These are phyloP conservation scores for Drechslera avenae DNA, from an alignment of 2,329 filamentous ascomycete genomes.

Conservation along the genomic window DNA sequence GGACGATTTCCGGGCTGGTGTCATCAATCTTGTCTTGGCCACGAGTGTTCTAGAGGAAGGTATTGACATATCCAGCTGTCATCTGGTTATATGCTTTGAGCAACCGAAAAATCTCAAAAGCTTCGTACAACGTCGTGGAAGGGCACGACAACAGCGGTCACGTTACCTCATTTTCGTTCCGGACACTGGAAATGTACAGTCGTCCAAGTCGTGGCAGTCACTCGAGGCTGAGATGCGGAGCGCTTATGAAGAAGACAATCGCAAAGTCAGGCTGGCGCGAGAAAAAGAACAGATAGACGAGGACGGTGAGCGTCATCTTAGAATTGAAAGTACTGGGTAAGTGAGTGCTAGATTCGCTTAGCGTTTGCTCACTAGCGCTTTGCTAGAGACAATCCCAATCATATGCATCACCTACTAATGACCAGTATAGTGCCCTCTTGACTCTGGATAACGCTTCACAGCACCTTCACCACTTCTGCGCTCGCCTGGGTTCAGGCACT, in stretches of 20 bases:
- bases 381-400: not conserved
- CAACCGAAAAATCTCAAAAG: constrained; percentile 65
- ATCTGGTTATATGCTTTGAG: constrained; percentile 69
- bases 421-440: constrained; percentile 62
- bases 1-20: constrained; percentile 58
- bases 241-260: constrained; percentile 68
- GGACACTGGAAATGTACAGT: constrained; percentile 34
- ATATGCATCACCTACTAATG: not conserved
- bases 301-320: constrained; percentile 34
- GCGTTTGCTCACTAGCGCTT: not conserved
- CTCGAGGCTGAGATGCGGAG: constrained; percentile 76
- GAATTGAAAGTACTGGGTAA: constrained; percentile 36
- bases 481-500: constrained; percentile 60
- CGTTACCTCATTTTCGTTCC: constrained; percentile 60
- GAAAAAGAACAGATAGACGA: constrained; percentile 58
- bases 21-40: constrained; percentile 62
- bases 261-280: constrained; percentile 55
- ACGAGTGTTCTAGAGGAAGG: constrained; percentile 66
- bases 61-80: constrained; percentile 66
- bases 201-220: constrained; percentile 61
- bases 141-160: constrained; percentile 64
- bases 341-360: constrained; percentile 7
- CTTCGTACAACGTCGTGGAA: constrained; percentile 68
- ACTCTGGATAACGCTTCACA: constrained; percentile 73
- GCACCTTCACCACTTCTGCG: constrained; percentile 86